Conservation (phyloP, 2,329 filamentous ascomycete species). For the Fusarium austroafricanum region DNA sequence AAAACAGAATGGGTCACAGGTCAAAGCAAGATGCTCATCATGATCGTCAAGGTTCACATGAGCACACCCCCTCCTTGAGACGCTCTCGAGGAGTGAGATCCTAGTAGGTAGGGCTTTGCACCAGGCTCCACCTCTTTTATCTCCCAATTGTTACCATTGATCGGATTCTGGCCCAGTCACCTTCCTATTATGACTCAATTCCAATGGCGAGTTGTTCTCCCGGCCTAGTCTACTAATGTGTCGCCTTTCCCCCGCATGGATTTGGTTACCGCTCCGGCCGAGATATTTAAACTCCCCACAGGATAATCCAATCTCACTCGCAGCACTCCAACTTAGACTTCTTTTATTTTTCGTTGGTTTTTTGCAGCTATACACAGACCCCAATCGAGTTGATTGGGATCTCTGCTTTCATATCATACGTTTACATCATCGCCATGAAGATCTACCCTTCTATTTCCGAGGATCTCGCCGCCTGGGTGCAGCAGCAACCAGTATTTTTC, state of each 20-base stretch:
- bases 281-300: conserved; percentile 25
- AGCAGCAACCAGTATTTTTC: conserved; percentile 78
- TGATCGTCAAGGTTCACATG: conserved; percentile 15
- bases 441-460: conserved; percentile 67
- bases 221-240: conserved; percentile 25
- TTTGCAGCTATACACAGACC: conserved; percentile 25
- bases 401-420: conserved; percentile 38
- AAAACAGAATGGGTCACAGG: conserved; percentile 2
- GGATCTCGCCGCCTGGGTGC: conserved; percentile 71
- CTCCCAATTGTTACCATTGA: conserved; percentile 36
- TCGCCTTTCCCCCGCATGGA: conserved; percentile 40
- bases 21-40: conserved; percentile 21
- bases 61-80: conserved; percentile 14
- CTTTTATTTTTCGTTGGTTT: conserved; percentile 20
- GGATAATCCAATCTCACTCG: conserved; percentile 21
- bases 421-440: conserved; percentile 61
- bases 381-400: conserved; percentile 25
- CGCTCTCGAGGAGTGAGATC: conserved; percentile 16
- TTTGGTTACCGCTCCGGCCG: conserved; percentile 14
- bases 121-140: conserved; percentile 33
- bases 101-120: conserved; percentile 35
- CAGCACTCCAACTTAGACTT: conserved; percentile 33
- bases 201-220: conserved; percentile 23
- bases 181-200: conserved; percentile 35
- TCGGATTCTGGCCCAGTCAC: conserved; percentile 23